Evolutionary conservation across 352 stramenopile genomes (phyloP).

Genomic region (Phytopythium sindhum): DNA sequence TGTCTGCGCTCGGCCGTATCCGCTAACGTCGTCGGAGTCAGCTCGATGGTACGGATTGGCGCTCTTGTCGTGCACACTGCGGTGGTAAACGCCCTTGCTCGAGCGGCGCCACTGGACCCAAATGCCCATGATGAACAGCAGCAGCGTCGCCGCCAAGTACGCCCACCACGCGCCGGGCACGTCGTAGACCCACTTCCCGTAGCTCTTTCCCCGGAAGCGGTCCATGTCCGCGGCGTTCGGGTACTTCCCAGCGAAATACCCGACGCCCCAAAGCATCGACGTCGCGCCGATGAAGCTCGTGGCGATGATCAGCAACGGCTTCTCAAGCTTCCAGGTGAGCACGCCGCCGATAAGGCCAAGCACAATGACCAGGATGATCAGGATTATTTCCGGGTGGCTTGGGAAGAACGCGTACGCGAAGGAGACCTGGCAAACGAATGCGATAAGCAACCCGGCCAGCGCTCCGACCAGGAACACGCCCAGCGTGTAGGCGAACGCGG

Average conservation of each 20-base stretch:
- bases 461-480: slow-evolving; percentile 48
- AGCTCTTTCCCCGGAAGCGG: slow-evolving; percentile 27
- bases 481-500: slow-evolving; percentile 42
- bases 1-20: neutral
- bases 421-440: slow-evolving; percentile 28
- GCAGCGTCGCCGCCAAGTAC: slow-evolving; percentile 48
- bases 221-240: slow-evolving; percentile 54
- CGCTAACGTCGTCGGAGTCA: neutral
- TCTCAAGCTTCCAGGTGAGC: slow-evolving; percentile 56
- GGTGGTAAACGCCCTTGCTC: slow-evolving; percentile 12
- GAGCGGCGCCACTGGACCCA: slow-evolving; percentile 24
- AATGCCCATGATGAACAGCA: slow-evolving; percentile 44
- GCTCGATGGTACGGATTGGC: neutral
- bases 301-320: slow-evolving; percentile 45
- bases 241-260: slow-evolving; percentile 70
- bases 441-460: slow-evolving; percentile 21
- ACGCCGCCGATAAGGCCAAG: slow-evolving; percentile 36
- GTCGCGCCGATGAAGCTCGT: slow-evolving; percentile 63
- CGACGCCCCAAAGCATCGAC: slow-evolving; percentile 50
- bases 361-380: slow-evolving; percentile 33
- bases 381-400: slow-evolving; percentile 40
- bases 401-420: slow-evolving; percentile 37
- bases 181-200: slow-evolving; percentile 32
- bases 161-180: slow-evolving; percentile 59
- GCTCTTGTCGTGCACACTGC: slow-evolving; percentile 4